Evolutionary conservation across 2,329 filamentous ascomycete genomes (phyloP).

Genomic region (Dactylella cylindrospora): DNA sequence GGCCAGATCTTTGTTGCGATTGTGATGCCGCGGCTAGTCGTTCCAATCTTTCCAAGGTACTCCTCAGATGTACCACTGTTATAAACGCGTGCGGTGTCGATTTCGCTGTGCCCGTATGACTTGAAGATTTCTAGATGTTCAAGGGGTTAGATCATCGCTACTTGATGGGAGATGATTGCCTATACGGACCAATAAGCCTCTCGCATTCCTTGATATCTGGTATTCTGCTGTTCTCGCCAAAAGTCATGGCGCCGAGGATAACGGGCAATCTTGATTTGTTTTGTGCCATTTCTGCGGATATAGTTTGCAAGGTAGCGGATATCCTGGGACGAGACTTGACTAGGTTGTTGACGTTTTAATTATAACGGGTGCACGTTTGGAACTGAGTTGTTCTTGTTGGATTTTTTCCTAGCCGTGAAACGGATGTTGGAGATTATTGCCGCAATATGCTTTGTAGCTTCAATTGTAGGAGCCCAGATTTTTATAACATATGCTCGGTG

Average conservation of each 20-base stretch:
- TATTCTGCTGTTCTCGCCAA: constrained; percentile 34
- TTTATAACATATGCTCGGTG: too few species aligned
- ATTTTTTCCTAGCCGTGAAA: too few species aligned
- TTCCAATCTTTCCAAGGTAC: constrained; percentile 39
- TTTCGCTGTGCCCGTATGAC: constrained; percentile 36
- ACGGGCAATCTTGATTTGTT: constrained; percentile 28
- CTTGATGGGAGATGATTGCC: not conserved
- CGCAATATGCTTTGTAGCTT: too few species aligned
- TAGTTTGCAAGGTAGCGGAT: too few species aligned
- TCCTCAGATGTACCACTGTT: constrained; percentile 29
- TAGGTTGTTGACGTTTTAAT: too few species aligned
- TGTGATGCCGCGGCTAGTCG: constrained; percentile 13
- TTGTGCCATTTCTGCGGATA: constrained; percentile 36
- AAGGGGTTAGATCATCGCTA: not conserved
- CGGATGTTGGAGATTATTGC: too few species aligned
- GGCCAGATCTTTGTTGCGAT: constrained; percentile 38
- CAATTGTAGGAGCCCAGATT: too few species aligned
- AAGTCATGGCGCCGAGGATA: constrained; percentile 39
- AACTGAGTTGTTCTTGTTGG: too few species aligned
- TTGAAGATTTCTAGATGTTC: constrained; percentile 30
- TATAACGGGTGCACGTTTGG: too few species aligned
- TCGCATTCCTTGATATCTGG: constrained; percentile 24
- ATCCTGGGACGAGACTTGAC: too few species aligned
- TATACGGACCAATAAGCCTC: constrained; percentile 16
- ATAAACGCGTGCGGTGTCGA: constrained; percentile 42